Percentiles rank a stretch among this genome's conserved stretches.
phyloP scores from a whole-genome alignment of 1,284 basidiomycete species.

The Acaromyces ingoldii region DNA sequence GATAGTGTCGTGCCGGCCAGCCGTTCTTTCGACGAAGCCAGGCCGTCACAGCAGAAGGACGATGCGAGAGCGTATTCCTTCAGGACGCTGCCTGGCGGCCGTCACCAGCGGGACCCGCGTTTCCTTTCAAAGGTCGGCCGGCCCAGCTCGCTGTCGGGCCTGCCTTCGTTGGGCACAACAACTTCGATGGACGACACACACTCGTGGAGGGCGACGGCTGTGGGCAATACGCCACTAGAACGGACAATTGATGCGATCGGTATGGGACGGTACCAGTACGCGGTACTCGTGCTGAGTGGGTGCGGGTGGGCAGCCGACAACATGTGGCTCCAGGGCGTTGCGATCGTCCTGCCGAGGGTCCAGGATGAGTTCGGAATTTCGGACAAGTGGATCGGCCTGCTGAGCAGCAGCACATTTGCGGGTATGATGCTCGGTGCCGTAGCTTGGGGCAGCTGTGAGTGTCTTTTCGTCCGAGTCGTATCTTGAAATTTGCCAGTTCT shows the following conservation, averaged over 20 bases:
- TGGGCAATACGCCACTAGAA: conserved; percentile 28
- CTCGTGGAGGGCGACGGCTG: conserved; percentile 26
- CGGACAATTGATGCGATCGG: conserved; percentile 79
- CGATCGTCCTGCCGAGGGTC: conserved; percentile 85
- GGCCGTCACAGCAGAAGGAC: no score
- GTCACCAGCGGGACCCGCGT: no score
- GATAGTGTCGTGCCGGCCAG: no score
- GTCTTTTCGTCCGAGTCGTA: neutral
- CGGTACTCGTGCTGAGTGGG: conserved; percentile 38
- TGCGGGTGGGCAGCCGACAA: conserved; percentile 48
- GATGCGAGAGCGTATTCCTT: no score
- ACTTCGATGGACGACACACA: neutral
- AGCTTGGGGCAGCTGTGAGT: conserved; percentile 41
- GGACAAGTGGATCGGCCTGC: conserved; percentile 67
- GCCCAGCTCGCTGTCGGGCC: no score
- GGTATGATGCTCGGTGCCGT: conserved; percentile 96
- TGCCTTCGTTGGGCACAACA: no score
- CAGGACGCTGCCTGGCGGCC: no score
- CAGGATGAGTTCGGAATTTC: conserved; percentile 65
- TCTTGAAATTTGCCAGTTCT: neutral
- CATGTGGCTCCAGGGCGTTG: conserved; percentile 56
- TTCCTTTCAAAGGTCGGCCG: no score
- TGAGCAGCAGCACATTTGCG: conserved; percentile 75
- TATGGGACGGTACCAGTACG: conserved; percentile 62
- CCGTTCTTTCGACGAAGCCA: no score